phyloP scores from a whole-genome alignment of 2,329 filamentous ascomycete genomes.

The Pyricularia pennisetigena region DNA sequence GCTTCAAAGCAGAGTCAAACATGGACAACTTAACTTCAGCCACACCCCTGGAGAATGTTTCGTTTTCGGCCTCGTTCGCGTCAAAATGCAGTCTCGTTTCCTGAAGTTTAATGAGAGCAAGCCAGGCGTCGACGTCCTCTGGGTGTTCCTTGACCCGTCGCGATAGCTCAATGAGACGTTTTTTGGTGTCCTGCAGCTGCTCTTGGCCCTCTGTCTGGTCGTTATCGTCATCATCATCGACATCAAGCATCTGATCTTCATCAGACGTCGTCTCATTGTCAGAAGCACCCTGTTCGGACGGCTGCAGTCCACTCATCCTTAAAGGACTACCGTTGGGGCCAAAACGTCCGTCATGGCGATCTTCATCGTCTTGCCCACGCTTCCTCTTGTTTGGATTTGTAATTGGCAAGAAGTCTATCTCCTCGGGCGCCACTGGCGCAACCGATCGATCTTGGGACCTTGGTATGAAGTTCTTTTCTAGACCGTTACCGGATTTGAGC shows the following conservation, averaged over 20 bases:
- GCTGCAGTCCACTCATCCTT: constrained; percentile 51
- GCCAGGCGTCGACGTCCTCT: constrained; percentile 61
- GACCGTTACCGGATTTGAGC: constrained; percentile 28
- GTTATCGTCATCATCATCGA: constrained; percentile 18
- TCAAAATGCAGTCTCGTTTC: constrained; percentile 31
- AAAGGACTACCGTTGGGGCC: constrained; percentile 44
- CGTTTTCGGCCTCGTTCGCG: constrained; percentile 16
- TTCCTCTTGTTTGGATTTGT: constrained; percentile 31
- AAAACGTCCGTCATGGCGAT: constrained; percentile 13
- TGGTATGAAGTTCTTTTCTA: constrained; percentile 12
- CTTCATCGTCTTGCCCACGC: constrained; percentile 19
- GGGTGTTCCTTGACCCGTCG: constrained; percentile 56
- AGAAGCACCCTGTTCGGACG: constrained; percentile 39
- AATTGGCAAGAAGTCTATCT: constrained; percentile 40
- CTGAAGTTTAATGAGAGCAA: constrained; percentile 72
- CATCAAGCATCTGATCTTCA: constrained; percentile 18
- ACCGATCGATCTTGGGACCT: background rate
- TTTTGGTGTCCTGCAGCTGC: constrained; percentile 30
- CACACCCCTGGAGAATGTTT: constrained; percentile 45
- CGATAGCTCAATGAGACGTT: constrained; percentile 51
- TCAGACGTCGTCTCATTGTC: constrained; percentile 31
- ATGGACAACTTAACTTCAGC: constrained; percentile 74
- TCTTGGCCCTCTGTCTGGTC: constrained; percentile 5
- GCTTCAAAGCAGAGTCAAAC: constrained; percentile 64
- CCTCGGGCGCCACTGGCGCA: background rate